These are phyloP conservation scores for Septoria linicola DNA, from an alignment of 2,329 filamentous ascomycete species.

Conservation along the genomic window DNA sequence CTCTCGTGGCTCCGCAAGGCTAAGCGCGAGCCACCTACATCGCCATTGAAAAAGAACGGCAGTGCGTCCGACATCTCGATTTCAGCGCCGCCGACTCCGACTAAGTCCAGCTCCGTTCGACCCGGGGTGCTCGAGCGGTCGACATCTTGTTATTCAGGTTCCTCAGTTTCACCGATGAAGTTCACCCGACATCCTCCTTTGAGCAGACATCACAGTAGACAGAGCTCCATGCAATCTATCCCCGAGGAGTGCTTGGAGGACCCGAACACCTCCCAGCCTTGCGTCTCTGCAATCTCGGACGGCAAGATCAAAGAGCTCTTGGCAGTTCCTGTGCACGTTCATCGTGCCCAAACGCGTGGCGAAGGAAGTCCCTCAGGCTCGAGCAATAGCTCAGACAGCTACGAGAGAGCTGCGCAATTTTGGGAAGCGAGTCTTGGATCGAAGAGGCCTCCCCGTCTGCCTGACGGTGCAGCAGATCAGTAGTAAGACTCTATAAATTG, in stretches of 20 bases:
- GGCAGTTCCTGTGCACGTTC: not conserved
- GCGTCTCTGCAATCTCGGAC: not conserved
- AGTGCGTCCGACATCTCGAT: not conserved
- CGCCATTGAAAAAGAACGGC: not conserved
- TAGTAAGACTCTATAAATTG: too few species aligned
- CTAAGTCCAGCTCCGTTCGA: not conserved
- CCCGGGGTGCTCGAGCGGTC: not conserved
- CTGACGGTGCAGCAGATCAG: not conserved
- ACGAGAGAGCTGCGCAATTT: not conserved
- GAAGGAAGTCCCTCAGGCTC: not conserved
- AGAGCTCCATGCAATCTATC: not conserved
- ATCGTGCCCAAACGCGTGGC: not conserved
- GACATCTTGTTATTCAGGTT: not conserved
- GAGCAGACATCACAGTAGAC: not conserved
- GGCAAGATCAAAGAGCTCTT: not conserved
- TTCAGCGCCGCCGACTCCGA: not conserved
- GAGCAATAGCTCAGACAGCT: constrained; percentile 11
- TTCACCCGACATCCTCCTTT: not conserved
- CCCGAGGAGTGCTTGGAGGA: not conserved
- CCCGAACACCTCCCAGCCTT: not conserved
- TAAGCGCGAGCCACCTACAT: not conserved
- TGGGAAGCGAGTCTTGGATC: constrained; percentile 8
- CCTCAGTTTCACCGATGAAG: not conserved
- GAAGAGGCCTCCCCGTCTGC: not conserved
- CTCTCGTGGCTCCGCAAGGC: not conserved